phyloP scores from a whole-genome alignment of 2,329 filamentous ascomycete species.

The Alternaria novae-zelandiae region DNA sequence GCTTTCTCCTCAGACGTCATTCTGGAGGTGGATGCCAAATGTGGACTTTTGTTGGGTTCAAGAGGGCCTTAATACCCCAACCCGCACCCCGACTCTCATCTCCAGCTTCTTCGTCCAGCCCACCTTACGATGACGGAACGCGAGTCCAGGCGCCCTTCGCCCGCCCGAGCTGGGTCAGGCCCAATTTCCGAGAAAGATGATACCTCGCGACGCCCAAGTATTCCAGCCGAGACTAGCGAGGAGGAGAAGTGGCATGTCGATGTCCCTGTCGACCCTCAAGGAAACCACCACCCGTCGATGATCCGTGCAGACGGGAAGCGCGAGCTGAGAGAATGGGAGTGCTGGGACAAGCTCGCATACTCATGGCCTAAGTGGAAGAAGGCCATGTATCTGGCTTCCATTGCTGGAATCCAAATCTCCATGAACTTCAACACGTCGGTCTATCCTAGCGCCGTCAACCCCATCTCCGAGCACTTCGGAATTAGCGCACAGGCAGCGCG shows the following conservation, averaged over 20 bases:
- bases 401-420: constrained; percentile 61
- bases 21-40: neutral
- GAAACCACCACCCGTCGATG: constrained; percentile 15
- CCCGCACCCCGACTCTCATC: constrained; percentile 8
- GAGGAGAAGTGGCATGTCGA: constrained; percentile 16
- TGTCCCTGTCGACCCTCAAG: constrained; percentile 11
- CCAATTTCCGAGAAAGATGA: constrained; percentile 7
- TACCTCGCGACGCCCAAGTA: constrained; percentile 2
- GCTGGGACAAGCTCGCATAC: constrained; percentile 56
- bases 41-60: constrained; percentile 10
- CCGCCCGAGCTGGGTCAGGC: constrained; percentile 4
- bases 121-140: constrained; percentile 6
- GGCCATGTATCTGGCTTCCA: constrained; percentile 59
- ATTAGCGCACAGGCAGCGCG: constrained; percentile 37
- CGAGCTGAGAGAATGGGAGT: constrained; percentile 49
- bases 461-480: constrained; percentile 65
- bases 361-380: constrained; percentile 57
- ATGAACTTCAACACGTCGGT: constrained; percentile 65
- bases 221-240: constrained; percentile 12
- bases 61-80: constrained; percentile 10
- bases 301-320: constrained; percentile 23
- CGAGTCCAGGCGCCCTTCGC: constrained; percentile 15
- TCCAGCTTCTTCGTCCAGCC: constrained; percentile 8
- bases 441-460: constrained; percentile 59
- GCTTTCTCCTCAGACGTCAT: constrained; percentile 9